Evolutionary conservation across 352 stramenopile species (phyloP).

Genomic region (Phytophthora cactorum): DNA sequence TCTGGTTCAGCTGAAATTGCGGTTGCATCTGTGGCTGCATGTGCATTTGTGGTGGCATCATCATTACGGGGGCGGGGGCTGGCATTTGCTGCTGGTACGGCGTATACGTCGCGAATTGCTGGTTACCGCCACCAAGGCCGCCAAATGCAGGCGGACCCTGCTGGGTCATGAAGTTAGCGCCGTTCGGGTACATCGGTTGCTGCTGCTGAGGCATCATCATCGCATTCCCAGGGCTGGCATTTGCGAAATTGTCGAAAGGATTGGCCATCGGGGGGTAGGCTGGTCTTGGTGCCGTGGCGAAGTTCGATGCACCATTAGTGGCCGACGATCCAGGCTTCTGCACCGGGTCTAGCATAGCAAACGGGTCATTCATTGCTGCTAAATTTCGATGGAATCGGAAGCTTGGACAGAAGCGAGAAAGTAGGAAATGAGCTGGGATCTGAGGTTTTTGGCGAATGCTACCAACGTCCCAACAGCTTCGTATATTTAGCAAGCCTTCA

Average conservation of each 20-base stretch:
- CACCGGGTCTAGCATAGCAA: conserved; percentile 62
- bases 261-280: conserved; percentile 29
- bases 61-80: conserved; percentile 8
- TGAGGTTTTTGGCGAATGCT: conserved; percentile 16
- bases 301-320: conserved; percentile 10
- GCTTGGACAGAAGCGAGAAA: conserved; percentile 29
- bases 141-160: conserved; percentile 51
- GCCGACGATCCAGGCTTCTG: conserved; percentile 35
- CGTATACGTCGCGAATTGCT: conserved; percentile 41
- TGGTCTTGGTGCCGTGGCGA: conserved; percentile 24
- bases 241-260: conserved; percentile 46
- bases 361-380: conserved; percentile 67
- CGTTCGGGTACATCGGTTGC: conserved; percentile 43
- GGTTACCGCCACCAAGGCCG: conserved; percentile 38
- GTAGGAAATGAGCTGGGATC: background rate
- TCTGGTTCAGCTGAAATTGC: conserved; percentile 36
- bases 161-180: conserved; percentile 73
- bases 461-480: conserved; percentile 19
- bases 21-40: conserved; percentile 25
- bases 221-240: conserved; percentile 17
- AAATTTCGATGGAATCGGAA: conserved; percentile 13
- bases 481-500: conserved; percentile 32
- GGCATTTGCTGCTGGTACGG: conserved; percentile 38
- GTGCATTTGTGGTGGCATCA: conserved; percentile 19
- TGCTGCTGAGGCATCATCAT: conserved; percentile 44